A percentile compares a stretch with the other conserved stretches of the same genome.
phyloP scores from a whole-genome alignment of 106 monocot genomes.

The Platanthera guangdongensis region DNA sequence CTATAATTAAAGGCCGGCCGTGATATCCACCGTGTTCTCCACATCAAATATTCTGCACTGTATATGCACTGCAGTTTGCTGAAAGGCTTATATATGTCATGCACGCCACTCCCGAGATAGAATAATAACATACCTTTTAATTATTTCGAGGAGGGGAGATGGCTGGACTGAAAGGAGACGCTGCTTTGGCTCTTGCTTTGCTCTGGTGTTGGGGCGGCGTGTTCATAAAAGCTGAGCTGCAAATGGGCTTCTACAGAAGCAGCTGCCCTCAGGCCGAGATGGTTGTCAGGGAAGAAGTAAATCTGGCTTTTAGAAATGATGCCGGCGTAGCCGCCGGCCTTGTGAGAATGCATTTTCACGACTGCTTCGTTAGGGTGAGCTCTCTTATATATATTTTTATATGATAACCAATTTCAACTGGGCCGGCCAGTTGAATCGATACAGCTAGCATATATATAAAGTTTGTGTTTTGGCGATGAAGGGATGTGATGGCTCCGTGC shows the following conservation, averaged over 20 bases:
- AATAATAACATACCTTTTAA: not conserved
- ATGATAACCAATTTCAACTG: too few species aligned
- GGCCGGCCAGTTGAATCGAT: too few species aligned
- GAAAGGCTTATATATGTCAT: not conserved
- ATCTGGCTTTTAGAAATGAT: conserved; percentile 6
- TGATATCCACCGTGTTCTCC: conserved; percentile 8
- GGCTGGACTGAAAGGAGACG: not conserved
- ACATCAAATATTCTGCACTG: not conserved
- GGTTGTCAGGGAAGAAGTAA: conserved; percentile 11
- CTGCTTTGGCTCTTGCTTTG: not conserved
- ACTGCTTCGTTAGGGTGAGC: conserved; percentile 35
- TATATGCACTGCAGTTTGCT: not conserved
- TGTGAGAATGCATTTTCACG: conserved; percentile 40
- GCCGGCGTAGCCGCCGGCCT: conserved; percentile 24
- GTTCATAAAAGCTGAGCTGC: not conserved
- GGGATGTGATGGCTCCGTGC: conserved; percentile 18
- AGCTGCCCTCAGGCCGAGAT: conserved; percentile 24
- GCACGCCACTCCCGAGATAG: not conserved
- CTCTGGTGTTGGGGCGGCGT: not conserved
- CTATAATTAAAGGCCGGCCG: not conserved
- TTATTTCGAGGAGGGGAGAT: too few species aligned
- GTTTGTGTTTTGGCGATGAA: not conserved
- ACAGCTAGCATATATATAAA: too few species aligned
- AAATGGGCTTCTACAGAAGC: conserved; percentile 10
- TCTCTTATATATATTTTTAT: not conserved